Base-by-base conservation (phyloP, 495 filamentous ascomycete species). In the Schizothecium vesticola region DNA sequence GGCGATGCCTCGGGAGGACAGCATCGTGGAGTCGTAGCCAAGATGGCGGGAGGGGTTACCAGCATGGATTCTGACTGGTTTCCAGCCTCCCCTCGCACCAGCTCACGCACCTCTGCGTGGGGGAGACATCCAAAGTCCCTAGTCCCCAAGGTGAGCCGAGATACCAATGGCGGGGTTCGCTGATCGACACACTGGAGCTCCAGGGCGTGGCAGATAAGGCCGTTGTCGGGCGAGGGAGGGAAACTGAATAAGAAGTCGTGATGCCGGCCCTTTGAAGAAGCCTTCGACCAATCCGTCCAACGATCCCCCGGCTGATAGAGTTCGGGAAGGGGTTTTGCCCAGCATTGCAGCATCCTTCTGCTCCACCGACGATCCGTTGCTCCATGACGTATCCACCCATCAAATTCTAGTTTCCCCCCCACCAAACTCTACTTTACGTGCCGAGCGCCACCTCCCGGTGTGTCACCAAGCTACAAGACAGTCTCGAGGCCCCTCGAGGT, bases 321-420 rank as follows among this genome's bases (percentile, higher is more conserved):
- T 51, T 51, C 33, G 33, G 33, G 3, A 43, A 16, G 33, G 33
- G 33, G 3, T 43, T 43, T 16, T 2, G 33, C 13, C 13, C 33
- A 43, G 8, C 28, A 29, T 7, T 29, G 28, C 28, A 29, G 33
- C 33, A 43, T 43, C 33, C 33, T 43, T 26, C 24, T 16, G 12
- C 56, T 61, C 57, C 65, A 59, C 57, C 31, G 65, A 60, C 57
- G 65, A 66, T 66, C 65, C 21, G 57, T 36, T 33, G 26, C 43
- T 58, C 57, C 65, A 56, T 51, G 43, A 51, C 43, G 43, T 51
- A n/a, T 51, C 43, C 29, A 31, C 57, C 29, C 28, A 12, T 24
- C 31, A 26, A 25, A n/a, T 36, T 57, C 19, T 55, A 43, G 65
- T 60, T 58, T 60, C 25, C 21, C 59, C 65, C 59, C 65, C 56